Conservation (phyloP, 2,329 filamentous ascomycete species). For the Dendrostoma leiphaemia region DNA sequence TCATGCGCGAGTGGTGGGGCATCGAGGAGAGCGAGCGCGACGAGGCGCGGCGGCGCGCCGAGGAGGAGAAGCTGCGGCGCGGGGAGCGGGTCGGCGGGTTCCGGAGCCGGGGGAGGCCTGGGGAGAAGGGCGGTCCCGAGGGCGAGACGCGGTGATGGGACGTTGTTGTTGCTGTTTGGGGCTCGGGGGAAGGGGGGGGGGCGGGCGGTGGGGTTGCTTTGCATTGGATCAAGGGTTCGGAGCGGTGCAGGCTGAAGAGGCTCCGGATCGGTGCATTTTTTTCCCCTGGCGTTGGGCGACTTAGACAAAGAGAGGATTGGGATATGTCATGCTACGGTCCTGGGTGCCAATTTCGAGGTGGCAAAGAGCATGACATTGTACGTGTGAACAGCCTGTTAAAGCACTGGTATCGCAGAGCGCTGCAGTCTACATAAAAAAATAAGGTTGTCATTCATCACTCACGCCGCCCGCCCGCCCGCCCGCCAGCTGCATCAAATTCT, state of each 20-base stretch:
- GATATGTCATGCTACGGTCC: background rate
- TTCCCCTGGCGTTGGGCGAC: background rate
- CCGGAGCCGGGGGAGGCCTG: conserved; percentile 32
- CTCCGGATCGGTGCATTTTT: background rate
- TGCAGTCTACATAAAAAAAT: no score
- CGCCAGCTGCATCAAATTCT: no score
- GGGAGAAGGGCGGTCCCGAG: conserved; percentile 18
- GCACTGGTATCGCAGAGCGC: no score
- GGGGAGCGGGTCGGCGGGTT: conserved; percentile 57
- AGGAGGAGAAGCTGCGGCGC: conserved; percentile 49
- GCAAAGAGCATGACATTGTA: background rate
- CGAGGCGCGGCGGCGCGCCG: conserved; percentile 42
- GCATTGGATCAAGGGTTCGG: background rate
- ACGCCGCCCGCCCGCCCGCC: no score
- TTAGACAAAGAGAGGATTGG: background rate
- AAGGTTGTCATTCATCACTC: no score
- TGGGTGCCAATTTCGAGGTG: background rate
- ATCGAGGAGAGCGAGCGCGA: conserved; percentile 55
- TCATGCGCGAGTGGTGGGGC: conserved; percentile 67
- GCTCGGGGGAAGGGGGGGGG: background rate
- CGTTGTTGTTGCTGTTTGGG: background rate
- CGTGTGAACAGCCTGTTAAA: background rate
- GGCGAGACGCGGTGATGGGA: conserved; percentile 8
- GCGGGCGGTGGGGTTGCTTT: background rate
- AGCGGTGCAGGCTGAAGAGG: background rate